Base-by-base conservation (phyloP, 768 basidiomycete species). In the Coprinellus aureogranulatus region DNA sequence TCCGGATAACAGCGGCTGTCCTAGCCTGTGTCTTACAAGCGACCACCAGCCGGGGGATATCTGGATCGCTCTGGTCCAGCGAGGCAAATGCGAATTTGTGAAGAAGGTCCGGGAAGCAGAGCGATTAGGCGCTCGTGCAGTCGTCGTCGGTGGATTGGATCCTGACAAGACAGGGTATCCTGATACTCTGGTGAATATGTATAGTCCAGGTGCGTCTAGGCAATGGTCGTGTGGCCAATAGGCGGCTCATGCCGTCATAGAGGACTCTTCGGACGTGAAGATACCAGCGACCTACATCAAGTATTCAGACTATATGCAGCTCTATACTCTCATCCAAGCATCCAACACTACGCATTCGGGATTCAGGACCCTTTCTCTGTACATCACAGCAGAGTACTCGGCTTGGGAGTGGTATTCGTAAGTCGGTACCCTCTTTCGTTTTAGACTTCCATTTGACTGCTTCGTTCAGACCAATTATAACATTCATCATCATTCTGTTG, bases 401-500 rank as follows among this genome's bases (percentile, higher is more conserved):
- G 83, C 87, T 42, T 94, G 92, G 87, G 91, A 94, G 67, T 95
- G 93, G 92, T 93, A 92, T 67, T 92, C 90, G 90, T 92, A 64
- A 62, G 86, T 82, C 62, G 55, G 25, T 41, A 44, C 22, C 44
- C 49, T 62, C 49, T 58, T 49, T 41, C 55, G 45, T 22, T 59
- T 62, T 26, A 54, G 55, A 48, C 40, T 54, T 34, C 49, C 46
- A 53, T 40, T 63, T 57, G 58, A 53, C 54, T 23, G 61, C 49
- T 54, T 34, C 5, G 34, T 39, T 59, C 60, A 92, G 90, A 51
- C 92, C 92, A 14, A 89, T 93, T 61, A 78, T 94, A 55, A 93
- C 92, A 10, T 92, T 94, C 66, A 76, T 94, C 58, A 78, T 94
- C 59, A 91, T 98, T 37, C 80, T 98, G 53, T 82, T 98, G 59